Base-by-base conservation (phyloP, 1,284 basidiomycete genomes). In the Schizopora paradoxa region DNA sequence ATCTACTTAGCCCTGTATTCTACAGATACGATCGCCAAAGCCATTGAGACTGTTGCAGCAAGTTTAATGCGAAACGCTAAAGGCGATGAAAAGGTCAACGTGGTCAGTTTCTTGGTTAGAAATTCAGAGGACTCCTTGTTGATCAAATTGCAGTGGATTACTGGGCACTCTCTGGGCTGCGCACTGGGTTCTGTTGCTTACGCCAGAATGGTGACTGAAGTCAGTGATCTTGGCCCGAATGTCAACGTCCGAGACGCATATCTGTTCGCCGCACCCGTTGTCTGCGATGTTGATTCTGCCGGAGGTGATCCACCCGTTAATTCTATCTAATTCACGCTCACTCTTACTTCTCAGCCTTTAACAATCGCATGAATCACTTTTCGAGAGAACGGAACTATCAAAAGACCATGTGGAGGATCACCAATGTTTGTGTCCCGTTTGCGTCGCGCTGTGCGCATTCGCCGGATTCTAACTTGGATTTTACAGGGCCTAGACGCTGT, bases 101-200 rank as follows among this genome's bases (percentile, higher is more conserved):
- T 60, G 13, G 51, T 52, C 31, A 23, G 50, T 39, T 19, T 25
- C 21, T 27, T n/a, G 22, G 7, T 35, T n/a, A 7, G n/a, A n/a
- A n/a, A n/a, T n/a, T n/a, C n/a, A n/a, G n/a, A n/a, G n/a, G n/a
- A n/a, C n/a, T n/a, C n/a, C n/a, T n/a, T n/a, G n/a, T n/a, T n/a
- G n/a, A n/a, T n/a, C n/a, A 14, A 14, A 11, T 29, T 41, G 6
- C 19, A 53, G 48, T 60, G 60, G 59, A 55, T 58, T 21, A 62
- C 61, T n/a, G 61, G 61, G 1, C 61, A 63, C 42, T 61, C 60
- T 8, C 52, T 63, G 5, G 61, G 61, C 8, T 56, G 55, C 25
- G 59, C 59, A 6, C 51, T 59, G 19, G 61, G 58, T 5, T 57
- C 56, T 5, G 53, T 63, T 18, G 52, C 54, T 6, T 63, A 61